Evolutionary conservation across 441 rosid genomes (phyloP), one percentile per base, ranked within the genome.

Genomic region (Macaranga tanarius): DNA sequence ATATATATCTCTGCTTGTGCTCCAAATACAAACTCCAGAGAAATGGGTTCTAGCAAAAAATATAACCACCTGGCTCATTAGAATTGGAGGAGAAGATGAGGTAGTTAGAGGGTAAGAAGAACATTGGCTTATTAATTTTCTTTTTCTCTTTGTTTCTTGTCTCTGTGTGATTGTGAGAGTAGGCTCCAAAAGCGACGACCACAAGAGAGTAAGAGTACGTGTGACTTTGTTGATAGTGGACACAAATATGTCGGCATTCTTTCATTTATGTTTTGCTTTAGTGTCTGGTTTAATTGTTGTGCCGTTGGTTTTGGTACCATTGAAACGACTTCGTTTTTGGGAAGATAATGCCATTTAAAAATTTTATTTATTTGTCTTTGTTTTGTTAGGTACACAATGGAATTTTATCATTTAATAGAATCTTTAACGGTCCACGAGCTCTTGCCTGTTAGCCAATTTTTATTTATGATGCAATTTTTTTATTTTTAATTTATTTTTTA

Each of bases 211-310:
- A 22, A 26, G 67, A 0, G 20, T 52, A 40, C 67, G 61, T 62
- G 45, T 10, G 45, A 52, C 47, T 47, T 28, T 28, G 1, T 28
- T 28, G 3, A 28, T 3, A 28, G 1, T 23, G 22, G 60, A 56
- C 61, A 16, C 45, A 10, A 15, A 38, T 57, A 57, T 61, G 76
- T 72, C 62, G 65, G 80, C 77, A 73, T 26, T 58, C 47, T 69
- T 26, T 58, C 34, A 22, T 26, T 31, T 20, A 38, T 34, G 60
- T 13, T n/a, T 10, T 10, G 19, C 17, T 10, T 38, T n/a, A 22
- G 31, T 68, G 16, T 51, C 7, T n/a, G 47, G 23, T 38, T 72
- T 42, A 34, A 8, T 72, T 19, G 40, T 61, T 7, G 1, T 40
- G 44, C 44, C 38, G 5, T 22, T 34, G 10, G 44, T 40, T 40